Conservation (phyloP, 352 stramenopile species). For the Globisporangium paroecandrum region DNA sequence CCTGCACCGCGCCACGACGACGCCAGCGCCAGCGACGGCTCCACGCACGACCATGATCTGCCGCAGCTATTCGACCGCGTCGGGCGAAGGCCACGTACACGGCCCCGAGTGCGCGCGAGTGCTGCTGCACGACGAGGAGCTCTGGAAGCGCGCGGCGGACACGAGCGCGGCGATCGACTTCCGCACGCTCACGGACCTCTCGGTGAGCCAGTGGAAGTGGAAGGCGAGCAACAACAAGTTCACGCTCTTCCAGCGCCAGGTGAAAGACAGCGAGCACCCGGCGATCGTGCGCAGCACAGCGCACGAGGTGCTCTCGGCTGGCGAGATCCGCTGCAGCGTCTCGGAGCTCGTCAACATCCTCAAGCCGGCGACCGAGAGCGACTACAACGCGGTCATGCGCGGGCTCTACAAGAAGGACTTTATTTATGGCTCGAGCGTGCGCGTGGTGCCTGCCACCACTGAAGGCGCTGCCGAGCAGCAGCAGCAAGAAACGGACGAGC, state of each 20-base stretch:
- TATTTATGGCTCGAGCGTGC: constrained; percentile 45
- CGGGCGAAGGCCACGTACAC: not conserved
- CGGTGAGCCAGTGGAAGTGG: constrained; percentile 18
- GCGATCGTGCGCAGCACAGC: not conserved
- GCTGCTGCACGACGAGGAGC: constrained; percentile 12
- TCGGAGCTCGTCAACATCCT: constrained; percentile 20
- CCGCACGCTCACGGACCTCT: constrained; percentile 10
- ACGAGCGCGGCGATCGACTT: constrained; percentile 15
- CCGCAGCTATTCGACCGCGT: not conserved
- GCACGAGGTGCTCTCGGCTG: constrained; percentile 16
- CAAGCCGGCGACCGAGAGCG: constrained; percentile 24
- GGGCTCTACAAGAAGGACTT: constrained; percentile 38
- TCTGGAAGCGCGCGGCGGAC: constrained; percentile 14
- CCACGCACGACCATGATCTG: not conserved
- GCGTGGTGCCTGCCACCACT: constrained; percentile 17
- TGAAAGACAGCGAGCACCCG: not conserved
- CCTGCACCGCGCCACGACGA: not conserved
- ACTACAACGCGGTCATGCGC: constrained; percentile 38
- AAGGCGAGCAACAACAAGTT: constrained; percentile 20
- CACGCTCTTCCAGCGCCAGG: constrained; percentile 17
- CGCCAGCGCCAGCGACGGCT: not conserved
- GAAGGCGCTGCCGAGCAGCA: constrained; percentile 9
- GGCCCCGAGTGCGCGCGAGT: constrained; percentile 11
- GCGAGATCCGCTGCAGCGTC: constrained; percentile 18
- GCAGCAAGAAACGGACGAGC: constrained; percentile 14